Conservation (phyloP, 2,329 filamentous ascomycete genomes). For the Bipolaris gigantea region DNA sequence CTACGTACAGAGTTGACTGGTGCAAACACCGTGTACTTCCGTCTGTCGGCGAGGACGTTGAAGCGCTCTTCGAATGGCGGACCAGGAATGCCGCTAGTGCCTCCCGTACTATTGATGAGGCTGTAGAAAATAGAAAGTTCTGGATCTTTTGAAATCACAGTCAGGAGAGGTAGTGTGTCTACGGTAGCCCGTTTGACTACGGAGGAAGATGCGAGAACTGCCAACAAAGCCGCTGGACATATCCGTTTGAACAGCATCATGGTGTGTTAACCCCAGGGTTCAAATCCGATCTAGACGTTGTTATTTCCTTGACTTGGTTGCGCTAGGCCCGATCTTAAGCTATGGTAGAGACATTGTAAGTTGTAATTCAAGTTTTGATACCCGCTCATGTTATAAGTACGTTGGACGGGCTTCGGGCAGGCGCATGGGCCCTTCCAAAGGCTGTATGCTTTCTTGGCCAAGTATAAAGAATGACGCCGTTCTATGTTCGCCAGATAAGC, state of each 20-base stretch:
- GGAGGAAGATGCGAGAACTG: not conserved
- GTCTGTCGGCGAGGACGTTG: not conserved
- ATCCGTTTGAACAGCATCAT: not conserved
- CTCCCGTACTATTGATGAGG: conserved; percentile 6
- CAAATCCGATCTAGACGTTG: not conserved
- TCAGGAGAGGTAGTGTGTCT: not conserved
- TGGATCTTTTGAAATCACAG: not conserved
- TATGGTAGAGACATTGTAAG: not conserved
- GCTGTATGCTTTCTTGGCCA: not conserved
- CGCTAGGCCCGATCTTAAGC: not conserved
- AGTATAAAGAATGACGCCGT: not conserved
- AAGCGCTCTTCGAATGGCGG: conserved; percentile 2
- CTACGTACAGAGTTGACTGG: conserved; percentile 1
- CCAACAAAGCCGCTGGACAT: not conserved
- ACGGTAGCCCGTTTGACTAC: not conserved
- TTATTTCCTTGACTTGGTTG: not conserved
- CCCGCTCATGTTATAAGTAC: not conserved
- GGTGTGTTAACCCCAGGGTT: not conserved
- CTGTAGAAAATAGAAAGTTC: conserved; percentile 2
- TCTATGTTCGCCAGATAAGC: not conserved
- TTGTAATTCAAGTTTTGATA: not conserved
- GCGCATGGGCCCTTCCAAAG: not conserved
- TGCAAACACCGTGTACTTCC: conserved; percentile 2
- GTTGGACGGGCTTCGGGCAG: not conserved
- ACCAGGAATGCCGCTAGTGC: not conserved